phyloP scores from a whole-genome alignment of 1,284 basidiomycete genomes.

The Cryptococcus wingfieldii region DNA sequence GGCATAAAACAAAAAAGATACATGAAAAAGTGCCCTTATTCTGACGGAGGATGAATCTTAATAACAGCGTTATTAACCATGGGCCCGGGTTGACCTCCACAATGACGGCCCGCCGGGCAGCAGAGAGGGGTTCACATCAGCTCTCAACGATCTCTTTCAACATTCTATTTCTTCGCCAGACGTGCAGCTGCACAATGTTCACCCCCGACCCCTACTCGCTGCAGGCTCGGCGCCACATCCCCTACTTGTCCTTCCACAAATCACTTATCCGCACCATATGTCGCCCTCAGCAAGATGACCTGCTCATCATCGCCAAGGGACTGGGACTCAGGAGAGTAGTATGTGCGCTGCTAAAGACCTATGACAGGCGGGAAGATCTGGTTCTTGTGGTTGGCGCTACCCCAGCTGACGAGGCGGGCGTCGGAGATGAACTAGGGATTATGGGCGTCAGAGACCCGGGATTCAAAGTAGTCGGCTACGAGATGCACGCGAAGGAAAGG shows the following conservation, averaged over 20 bases:
- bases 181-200: too few relatives aligned
- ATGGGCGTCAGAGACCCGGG: slow-evolving; percentile 87
- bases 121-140: neutral
- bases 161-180: slow-evolving; percentile 2
- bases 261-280: slow-evolving; percentile 49
- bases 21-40: too few relatives aligned
- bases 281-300: slow-evolving; percentile 68
- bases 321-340: slow-evolving; percentile 74
- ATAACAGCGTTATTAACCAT: too few relatives aligned
- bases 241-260: slow-evolving; percentile 50
- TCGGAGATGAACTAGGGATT: slow-evolving; percentile 87
- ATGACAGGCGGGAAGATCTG: slow-evolving; percentile 79
- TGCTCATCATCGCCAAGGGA: slow-evolving; percentile 80
- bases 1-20: too few relatives aligned
- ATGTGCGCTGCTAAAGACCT: slow-evolving; percentile 84
- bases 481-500: slow-evolving; percentile 76
- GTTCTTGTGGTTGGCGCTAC: slow-evolving; percentile 73
- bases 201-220: too few relatives aligned
- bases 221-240: slow-evolving; percentile 39
- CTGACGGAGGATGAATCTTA: too few relatives aligned
- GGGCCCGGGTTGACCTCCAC: too few relatives aligned
- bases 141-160: neutral
- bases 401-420: slow-evolving; percentile 79
- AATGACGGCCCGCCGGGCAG: neutral
- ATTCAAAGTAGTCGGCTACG: slow-evolving; percentile 76